phyloP scores from a whole-genome alignment of 345 rosid species.

The Moricandia arvensis region DNA sequence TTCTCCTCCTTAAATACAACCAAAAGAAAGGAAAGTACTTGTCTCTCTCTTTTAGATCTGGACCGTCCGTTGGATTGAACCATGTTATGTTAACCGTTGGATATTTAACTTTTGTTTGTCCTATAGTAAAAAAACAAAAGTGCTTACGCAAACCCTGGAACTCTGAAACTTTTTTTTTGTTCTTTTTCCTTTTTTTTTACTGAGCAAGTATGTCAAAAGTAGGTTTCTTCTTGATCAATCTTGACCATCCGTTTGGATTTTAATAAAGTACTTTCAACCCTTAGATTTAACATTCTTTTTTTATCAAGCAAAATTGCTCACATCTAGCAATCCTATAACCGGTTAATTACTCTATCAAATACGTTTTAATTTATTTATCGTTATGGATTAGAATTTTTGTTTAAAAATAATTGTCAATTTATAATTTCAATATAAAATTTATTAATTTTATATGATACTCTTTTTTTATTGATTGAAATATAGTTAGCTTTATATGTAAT shows the following conservation, averaged over 20 bases:
- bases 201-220: too few species aligned
- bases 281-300: neutral
- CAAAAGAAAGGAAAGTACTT: neutral
- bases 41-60: neutral
- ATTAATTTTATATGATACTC: too few species aligned
- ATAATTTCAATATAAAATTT: too few species aligned
- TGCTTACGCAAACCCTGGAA: neutral
- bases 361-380: too few species aligned
- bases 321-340: too few species aligned
- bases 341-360: too few species aligned
- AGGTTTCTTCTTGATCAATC: neutral
- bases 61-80: neutral
- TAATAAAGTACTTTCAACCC: neutral
- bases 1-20: neutral
- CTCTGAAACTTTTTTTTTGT: neutral
- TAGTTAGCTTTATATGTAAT: too few species aligned
- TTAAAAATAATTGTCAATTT: too few species aligned
- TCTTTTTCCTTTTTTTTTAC: too few species aligned
- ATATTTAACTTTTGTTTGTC: neutral
- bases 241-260: neutral
- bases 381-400: too few species aligned
- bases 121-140: neutral
- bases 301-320: too few species aligned
- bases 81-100: neutral
- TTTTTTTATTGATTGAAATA: too few species aligned